Evolutionary conservation across 306 rosid species (phyloP), one percentile per base, ranked within the genome.

Genomic region (Bauhinia variegata): DNA sequence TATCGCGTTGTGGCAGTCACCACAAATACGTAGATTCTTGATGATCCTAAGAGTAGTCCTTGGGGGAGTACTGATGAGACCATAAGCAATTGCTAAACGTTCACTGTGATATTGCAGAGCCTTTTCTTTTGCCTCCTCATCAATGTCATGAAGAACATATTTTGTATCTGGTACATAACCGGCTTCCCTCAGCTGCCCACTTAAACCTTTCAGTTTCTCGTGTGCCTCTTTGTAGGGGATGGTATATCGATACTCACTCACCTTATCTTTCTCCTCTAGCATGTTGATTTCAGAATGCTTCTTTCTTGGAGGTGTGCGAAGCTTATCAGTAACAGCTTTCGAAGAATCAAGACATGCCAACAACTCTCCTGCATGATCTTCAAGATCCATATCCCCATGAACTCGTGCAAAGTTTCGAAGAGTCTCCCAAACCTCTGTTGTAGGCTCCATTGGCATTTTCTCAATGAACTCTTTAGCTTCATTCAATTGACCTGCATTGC

Each of bases 131-230:
- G 91, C 96, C 63, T 87, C 97, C 72, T 93, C 86, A 55, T 88
- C 96, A 44, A 93, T 92, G 85, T 89, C 98, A 48, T 89, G 98
- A 30, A 92, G 91, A 49, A 86, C 96, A 18, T 86, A 92, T 72
- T 96, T 84, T 61, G 98, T 89, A 69, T 92, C 98, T 1, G 96
- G 98, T 56, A 92, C 98, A 74, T 89, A 89, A 8, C 98, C 96
- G 4, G 96, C 95, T 78, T 83, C 96, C 83, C 87, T 86, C 86
- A 89, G 61, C 74, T 87, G 98, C 33, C 97, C 97, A 54, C 63
- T 81, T 78, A 93, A 75, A 18, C 96, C 98, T 63, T 79, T 83
- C 64, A 78, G 39, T 55, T 75, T 86, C 82, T 71, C 80, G 43
- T 72, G 31, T 16, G 59, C 68, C 71, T 79, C 92, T 68, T 78